These are phyloP conservation scores for Annona cherimola DNA, from an alignment of 164 flowering plant genomes.

Conservation along the genomic window DNA sequence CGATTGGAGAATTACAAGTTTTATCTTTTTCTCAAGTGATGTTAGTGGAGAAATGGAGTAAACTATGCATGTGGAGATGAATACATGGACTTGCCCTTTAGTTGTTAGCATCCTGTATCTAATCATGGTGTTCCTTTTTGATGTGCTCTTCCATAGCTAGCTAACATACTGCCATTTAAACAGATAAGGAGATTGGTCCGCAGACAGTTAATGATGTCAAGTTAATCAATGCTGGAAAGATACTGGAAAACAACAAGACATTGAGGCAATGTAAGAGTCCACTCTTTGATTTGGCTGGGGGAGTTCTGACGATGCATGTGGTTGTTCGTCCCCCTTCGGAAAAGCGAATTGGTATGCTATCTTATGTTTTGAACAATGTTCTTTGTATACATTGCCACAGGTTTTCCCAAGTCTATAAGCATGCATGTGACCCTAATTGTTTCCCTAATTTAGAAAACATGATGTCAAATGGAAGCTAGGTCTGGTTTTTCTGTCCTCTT, in stretches of 20 bases:
- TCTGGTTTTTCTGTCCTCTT: background rate
- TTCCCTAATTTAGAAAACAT: too few relatives aligned
- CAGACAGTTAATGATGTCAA: conserved; percentile 73
- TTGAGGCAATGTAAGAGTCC: conserved; percentile 71
- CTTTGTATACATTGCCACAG: background rate
- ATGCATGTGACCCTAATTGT: too few relatives aligned
- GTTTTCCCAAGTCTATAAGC: background rate
- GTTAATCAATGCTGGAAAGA: conserved; percentile 67
- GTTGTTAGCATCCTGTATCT: too few relatives aligned
- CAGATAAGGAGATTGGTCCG: conserved; percentile 76
- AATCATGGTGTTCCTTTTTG: background rate
- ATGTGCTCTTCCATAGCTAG: background rate
- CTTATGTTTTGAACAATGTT: background rate
- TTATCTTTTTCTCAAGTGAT: too few relatives aligned
- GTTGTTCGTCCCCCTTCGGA: conserved; percentile 60
- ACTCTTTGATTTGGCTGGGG: conserved; percentile 58
- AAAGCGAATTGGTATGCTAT: conserved; percentile 33
- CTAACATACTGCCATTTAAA: conserved; percentile 3
- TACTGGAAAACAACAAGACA: conserved; percentile 70
- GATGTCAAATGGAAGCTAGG: background rate
- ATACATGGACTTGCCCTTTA: too few relatives aligned
- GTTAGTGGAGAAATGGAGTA: background rate
- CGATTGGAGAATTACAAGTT: background rate
- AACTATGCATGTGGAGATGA: too few relatives aligned
- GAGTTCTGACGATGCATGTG: conserved; percentile 82